These are phyloP conservation scores for Alopecurus myosuroides DNA, from an alignment of 176 grass and related monocot species.

Conservation along the genomic window DNA sequence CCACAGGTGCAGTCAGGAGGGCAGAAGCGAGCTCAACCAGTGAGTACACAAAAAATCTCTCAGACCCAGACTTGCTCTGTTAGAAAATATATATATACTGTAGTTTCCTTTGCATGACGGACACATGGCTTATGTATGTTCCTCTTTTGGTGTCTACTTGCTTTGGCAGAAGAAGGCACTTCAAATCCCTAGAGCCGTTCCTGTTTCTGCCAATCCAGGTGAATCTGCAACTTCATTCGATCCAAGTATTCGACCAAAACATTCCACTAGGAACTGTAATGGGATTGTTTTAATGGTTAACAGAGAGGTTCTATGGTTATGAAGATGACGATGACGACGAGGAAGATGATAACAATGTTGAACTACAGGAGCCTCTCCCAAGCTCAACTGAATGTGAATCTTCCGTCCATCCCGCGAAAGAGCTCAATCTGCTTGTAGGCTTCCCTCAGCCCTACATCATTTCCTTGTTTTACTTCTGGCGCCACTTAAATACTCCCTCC, in stretches of 20 bases:
- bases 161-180: conserved; percentile 16
- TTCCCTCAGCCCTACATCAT: not conserved
- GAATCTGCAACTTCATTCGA: not conserved
- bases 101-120: not conserved
- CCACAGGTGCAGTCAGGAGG: not conserved
- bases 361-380: conserved; percentile 35
- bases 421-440: conserved; percentile 57
- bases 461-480: not conserved
- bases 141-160: not conserved
- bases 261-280: not conserved
- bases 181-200: conserved; percentile 22
- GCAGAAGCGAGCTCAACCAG: conserved; percentile 3
- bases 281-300: not conserved
- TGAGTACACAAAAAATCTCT: not conserved
- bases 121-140: not conserved
- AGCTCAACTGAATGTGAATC: conserved; percentile 57
- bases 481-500: no score
- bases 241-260: not conserved
- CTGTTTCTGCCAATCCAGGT: conserved; percentile 16
- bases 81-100: not conserved
- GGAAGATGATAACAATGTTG: not conserved
- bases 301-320: not conserved
- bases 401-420: conserved; percentile 44
- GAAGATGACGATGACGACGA: not conserved
- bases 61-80: not conserved